Evolutionary conservation across 129 eudicot genomes (phyloP), one percentile per base, ranked within the genome.

Genomic region (sunflower (Helianthus annuus)): DNA sequence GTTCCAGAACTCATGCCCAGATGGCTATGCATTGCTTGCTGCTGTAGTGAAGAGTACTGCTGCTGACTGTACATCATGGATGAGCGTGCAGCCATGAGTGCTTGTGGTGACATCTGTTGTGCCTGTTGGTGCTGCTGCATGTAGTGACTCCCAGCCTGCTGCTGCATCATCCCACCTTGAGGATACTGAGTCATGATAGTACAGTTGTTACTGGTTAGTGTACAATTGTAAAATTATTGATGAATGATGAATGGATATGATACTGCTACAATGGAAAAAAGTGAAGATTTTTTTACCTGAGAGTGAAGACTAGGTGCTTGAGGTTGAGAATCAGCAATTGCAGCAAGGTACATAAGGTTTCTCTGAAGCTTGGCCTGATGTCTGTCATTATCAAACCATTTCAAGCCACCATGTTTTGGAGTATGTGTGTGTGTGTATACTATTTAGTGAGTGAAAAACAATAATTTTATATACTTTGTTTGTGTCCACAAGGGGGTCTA

Each of bases 321-420:
- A 60, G 98, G 98, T 70, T 94, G 98, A 66, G 97, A 84, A 74
- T 94, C 98, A 79, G 98, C 98, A 74, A 94, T 94, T 38, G 98
- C 97, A 76, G 98, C 98, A 69, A 94, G 98, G 88, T 94, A 94
- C 98, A 94, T 94, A 22, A 94, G 89, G 86, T 94, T 94, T 17
- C 97, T 68, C 79, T 94, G 98, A 39, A 94, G 92, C 83, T 91
- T 94, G 11, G 97, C 98, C 71, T 90, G 98, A 78, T 94, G 88
- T 75, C 98, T 93, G 80, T 73, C 19, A 63, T 69, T 4, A 16
- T 74, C 59, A 69, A 63, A 58, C 15, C 10, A 61, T 38, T 46
- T 48, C 57, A 17, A 57, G 38, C 15, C n/a, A 10, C 7, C 68
- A 38, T n/a, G 66, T 29, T 60, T 19, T 56, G 13, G 32, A 29